Percentiles rank a stretch among this genome's conserved stretches.
Conservation (phyloP, 441 rosid genomes). For the Cnidoscolus chayamansa region DNA sequence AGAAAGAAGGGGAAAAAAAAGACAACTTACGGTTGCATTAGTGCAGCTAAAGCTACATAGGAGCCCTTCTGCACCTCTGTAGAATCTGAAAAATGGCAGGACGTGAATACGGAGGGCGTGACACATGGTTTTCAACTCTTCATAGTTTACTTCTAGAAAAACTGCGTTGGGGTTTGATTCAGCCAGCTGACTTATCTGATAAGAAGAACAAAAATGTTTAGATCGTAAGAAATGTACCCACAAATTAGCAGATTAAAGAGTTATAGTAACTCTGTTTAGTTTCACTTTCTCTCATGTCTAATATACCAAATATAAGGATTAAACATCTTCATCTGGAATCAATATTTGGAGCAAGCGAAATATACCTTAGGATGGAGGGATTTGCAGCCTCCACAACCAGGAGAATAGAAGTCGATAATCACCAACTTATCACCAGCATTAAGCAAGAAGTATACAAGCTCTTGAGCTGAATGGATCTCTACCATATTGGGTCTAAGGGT, state of each 20-base stretch:
- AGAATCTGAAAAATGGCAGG: conserved; percentile 75
- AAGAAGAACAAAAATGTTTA: not conserved
- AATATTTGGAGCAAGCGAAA: too few relatives aligned
- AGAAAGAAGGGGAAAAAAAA: not conserved
- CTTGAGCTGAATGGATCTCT: conserved; percentile 53
- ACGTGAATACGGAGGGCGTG: conserved; percentile 54
- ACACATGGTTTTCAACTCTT: conserved; percentile 58
- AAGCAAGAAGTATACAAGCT: conserved; percentile 50
- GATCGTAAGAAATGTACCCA: not conserved
- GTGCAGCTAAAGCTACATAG: conserved; percentile 68
- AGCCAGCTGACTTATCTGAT: conserved; percentile 71
- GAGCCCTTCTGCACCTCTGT: conserved; percentile 61
- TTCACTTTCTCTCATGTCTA: too few relatives aligned
- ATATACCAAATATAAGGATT: too few relatives aligned
- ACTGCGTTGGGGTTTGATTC: conserved; percentile 52
- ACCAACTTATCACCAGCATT: conserved; percentile 61
- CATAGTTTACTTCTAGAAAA: conserved; percentile 67
- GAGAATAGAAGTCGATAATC: conserved; percentile 66
- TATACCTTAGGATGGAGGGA: conserved; percentile 72
- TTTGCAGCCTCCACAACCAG: conserved; percentile 83
- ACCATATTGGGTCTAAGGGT: conserved; percentile 52
- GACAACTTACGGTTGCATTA: conserved; percentile 46
- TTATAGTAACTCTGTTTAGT: too few relatives aligned
- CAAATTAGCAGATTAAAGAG: too few relatives aligned
- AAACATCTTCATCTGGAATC: too few relatives aligned